Evolutionary conservation across 345 rosid genomes (phyloP), one percentile per base, ranked within the genome.

Genomic region (Populus simonii): DNA sequence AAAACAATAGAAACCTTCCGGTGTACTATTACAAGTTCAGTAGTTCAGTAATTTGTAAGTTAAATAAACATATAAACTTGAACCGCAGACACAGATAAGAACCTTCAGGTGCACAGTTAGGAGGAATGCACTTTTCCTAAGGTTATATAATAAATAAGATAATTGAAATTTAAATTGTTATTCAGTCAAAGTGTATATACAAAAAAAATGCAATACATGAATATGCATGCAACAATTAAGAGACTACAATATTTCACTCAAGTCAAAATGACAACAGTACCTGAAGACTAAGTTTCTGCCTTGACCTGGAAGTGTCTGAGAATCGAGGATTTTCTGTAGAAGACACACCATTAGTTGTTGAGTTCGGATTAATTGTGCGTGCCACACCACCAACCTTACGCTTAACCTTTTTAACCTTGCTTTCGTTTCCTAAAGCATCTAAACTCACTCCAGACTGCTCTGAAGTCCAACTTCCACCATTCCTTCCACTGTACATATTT

Each of bases 361-460:
- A 82, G 55, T 81, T 84, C 57, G 93, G 79, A 77, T 85, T 86
- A 85, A 91, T 84, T 41, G 94, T 85, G 17, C 81, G 90, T 7
- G 82, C 83, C 73, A 86, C 80, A 55, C 92, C 92, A 43, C 94
- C 86, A 67, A 93, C 89, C 85, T 87, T 91, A 55, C 90, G 85
- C 87, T 90, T 93, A 59, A 90, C 86, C 73, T 84, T 95, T 87
- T 87, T 93, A 39, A 83, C 84, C 85, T 88, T 89, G 81, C 79
- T 88, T 45, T 88, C 89, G 72, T 82, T 84, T 75, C 74, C 88
- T 29, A 65, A 65, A 51, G 68, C 77, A 84, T 87, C 92, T 71
- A 66, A 45, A 84, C 68, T 73, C 23, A 45, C 77, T 55, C 79
- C 89, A 5, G 80, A 72, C 36, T 80, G 89, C 80, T 78, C 86